These are phyloP conservation scores for Biscogniauxia marginata DNA, from an alignment of 2,329 filamentous ascomycete genomes.

Conservation along the genomic window DNA sequence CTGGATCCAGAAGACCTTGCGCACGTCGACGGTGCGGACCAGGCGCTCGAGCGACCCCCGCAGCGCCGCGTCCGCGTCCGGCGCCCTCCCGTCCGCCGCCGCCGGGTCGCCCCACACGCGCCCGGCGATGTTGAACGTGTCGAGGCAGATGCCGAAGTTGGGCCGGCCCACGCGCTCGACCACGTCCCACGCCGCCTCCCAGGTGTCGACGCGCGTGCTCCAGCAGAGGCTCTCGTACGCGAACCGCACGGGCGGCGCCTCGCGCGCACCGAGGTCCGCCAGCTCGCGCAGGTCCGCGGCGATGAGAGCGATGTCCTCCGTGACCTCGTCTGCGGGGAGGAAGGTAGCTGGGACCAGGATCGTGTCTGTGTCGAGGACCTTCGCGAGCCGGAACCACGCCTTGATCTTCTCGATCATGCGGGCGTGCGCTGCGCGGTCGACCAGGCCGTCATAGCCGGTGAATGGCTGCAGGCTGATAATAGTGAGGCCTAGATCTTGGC, in stretches of 20 bases:
- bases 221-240: conserved; percentile 72
- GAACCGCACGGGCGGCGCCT: conserved; percentile 59
- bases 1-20: conserved; percentile 72
- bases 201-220: conserved; percentile 66
- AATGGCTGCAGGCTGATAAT: conserved; percentile 74
- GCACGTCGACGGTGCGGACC: conserved; percentile 52
- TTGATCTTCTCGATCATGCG: conserved; percentile 60
- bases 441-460: conserved; percentile 70
- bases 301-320: conserved; percentile 52
- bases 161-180: conserved; percentile 60
- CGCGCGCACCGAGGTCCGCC: conserved; percentile 62
- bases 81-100: conserved; percentile 42
- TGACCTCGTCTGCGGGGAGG: conserved; percentile 46
- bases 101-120: conserved; percentile 68
- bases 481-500: conserved; percentile 50
- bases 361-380: conserved; percentile 63
- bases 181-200: conserved; percentile 69
- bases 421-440: conserved; percentile 57
- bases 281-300: conserved; percentile 60
- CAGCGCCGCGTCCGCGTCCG: conserved; percentile 54
- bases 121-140: conserved; percentile 75
- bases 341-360: conserved; percentile 74
- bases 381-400: conserved; percentile 67
- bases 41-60: conserved; percentile 53
- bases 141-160: conserved; percentile 74